These are phyloP conservation scores for Pythium diclinum DNA, from an alignment of 352 stramenopile species.

Conservation along the genomic window DNA sequence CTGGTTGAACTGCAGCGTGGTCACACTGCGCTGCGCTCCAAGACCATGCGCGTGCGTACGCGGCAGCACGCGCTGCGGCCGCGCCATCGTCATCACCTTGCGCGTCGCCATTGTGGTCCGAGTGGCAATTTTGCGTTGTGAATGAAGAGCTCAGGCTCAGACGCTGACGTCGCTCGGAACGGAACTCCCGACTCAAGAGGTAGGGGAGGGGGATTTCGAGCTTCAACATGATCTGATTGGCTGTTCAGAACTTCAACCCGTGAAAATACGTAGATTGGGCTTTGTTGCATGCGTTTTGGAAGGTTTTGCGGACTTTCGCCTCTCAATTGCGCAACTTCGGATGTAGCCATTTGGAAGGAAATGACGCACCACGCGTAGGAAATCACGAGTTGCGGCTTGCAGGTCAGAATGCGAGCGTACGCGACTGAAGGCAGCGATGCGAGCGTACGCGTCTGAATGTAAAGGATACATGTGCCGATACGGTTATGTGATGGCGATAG, in stretches of 20 bases:
- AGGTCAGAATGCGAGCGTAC: not conserved
- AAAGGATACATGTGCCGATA: no score
- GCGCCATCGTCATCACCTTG: not conserved
- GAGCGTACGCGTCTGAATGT: not conserved
- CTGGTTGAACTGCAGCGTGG: slow-evolving; percentile 19
- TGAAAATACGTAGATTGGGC: not conserved
- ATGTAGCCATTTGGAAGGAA: not conserved
- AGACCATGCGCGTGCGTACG: not conserved
- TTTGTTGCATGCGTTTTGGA: not conserved
- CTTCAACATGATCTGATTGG: slow-evolving; percentile 28
- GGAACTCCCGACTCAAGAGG: not conserved
- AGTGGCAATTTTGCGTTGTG: not conserved
- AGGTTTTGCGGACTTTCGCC: not conserved
- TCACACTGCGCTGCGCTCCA: slow-evolving; percentile 6
- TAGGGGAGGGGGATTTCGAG: not conserved
- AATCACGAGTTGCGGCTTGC: not conserved
- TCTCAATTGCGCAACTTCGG: not conserved
- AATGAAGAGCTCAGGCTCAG: no score
- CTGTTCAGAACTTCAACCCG: slow-evolving; percentile 14
- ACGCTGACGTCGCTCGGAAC: not conserved
- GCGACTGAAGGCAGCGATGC: not conserved
- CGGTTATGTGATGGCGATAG: not conserved
- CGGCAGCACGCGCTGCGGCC: not conserved
- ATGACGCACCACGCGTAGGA: not conserved
- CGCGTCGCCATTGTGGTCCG: not conserved